phyloP scores from a whole-genome alignment of 2,329 filamentous ascomycete species.

The Ascochyta koolunga region DNA sequence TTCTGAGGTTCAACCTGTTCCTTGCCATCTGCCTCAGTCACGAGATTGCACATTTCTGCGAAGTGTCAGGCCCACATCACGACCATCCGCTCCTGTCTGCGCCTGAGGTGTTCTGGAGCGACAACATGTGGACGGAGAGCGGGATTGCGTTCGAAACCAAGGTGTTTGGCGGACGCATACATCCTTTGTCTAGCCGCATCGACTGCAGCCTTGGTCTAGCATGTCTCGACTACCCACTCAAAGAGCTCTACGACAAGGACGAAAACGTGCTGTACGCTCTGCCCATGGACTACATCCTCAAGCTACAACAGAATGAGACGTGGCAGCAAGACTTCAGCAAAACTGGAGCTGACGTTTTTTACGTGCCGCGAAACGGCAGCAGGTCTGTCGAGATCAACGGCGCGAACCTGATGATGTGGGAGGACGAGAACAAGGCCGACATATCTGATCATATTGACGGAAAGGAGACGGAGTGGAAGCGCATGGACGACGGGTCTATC shows the following conservation, averaged over 20 bases:
- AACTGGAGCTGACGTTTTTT: constrained; percentile 32
- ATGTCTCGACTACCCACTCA: constrained; percentile 44
- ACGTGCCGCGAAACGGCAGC: constrained; percentile 48
- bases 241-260: constrained; percentile 46
- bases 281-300: constrained; percentile 48
- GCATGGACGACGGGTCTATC: constrained; percentile 48
- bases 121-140: constrained; percentile 50
- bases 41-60: constrained; percentile 50
- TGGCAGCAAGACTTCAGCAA: constrained; percentile 45
- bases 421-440: constrained; percentile 47
- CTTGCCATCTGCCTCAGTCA: constrained; percentile 47
- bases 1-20: constrained; percentile 50
- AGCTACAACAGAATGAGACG: constrained; percentile 46
- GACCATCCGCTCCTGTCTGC: constrained; percentile 43
- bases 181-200: constrained; percentile 47
- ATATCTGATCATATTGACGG: constrained; percentile 48
- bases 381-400: constrained; percentile 46
- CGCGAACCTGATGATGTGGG: constrained; percentile 49
- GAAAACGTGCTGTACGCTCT: constrained; percentile 47
- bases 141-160: constrained; percentile 49
- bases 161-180: constrained; percentile 47
- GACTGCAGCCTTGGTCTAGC: constrained; percentile 49
- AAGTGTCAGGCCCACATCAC: constrained; percentile 47
- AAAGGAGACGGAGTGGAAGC: constrained; percentile 44
- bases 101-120: constrained; percentile 48